These are phyloP conservation scores for Exserohilum rostratum DNA, from an alignment of 2,329 filamentous ascomycete species.

Conservation along the genomic window DNA sequence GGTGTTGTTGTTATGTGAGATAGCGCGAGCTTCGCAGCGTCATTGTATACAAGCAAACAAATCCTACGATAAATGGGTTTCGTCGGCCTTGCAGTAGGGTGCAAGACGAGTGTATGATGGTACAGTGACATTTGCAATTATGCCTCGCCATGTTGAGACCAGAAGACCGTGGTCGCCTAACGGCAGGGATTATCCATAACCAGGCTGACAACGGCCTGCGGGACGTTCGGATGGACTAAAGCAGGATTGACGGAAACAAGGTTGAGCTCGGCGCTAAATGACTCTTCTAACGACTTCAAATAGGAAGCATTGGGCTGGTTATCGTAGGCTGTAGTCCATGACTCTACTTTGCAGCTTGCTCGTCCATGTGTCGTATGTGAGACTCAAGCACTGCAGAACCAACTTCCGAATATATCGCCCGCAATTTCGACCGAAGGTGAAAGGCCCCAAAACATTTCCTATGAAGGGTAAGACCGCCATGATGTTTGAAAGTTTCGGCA, in stretches of 20 bases:
- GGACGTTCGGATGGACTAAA: background rate
- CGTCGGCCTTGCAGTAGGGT: background rate
- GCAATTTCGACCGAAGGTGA: conserved; percentile 5
- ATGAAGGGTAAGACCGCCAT: conserved; percentile 1
- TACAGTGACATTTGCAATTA: background rate
- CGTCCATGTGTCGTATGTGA: conserved; percentile 17
- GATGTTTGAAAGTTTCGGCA: conserved; percentile 10
- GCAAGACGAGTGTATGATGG: background rate
- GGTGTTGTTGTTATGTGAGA: conserved; percentile 1
- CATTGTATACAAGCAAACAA: background rate
- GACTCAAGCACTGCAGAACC: conserved; percentile 11
- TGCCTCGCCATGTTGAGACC: background rate
- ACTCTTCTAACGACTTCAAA: background rate
- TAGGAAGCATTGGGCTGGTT: background rate
- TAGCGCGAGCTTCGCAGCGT: conserved; percentile 4
- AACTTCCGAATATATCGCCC: conserved; percentile 5
- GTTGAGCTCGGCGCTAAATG: background rate
- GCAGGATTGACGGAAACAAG: background rate
- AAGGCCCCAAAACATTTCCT: conserved; percentile 8
- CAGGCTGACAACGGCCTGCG: background rate
- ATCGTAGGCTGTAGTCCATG: background rate
- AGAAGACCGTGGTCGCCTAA: background rate
- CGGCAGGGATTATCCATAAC: background rate
- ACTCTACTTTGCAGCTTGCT: conserved; percentile 19
- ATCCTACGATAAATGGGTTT: background rate